Evolutionary conservation across 1,284 basidiomycete genomes (phyloP).

Genomic region (Sporisorium iseilematis-ciliati): DNA sequence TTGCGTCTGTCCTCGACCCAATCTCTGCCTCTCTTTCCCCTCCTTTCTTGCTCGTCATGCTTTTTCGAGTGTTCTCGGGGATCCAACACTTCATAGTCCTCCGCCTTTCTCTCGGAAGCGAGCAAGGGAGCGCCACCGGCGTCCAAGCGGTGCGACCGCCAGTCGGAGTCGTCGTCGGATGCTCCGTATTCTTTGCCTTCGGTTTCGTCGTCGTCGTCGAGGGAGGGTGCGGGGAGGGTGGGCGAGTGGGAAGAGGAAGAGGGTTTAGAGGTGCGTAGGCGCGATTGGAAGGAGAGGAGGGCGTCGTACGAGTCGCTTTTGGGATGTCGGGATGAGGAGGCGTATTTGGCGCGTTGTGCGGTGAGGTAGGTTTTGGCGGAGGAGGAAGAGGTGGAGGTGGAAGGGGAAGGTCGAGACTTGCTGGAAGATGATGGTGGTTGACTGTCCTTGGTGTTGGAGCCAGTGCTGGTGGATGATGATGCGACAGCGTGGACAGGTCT

Average conservation of each 20-base stretch:
- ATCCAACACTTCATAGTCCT: conserved; percentile 62
- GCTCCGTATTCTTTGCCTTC: conserved; percentile 60
- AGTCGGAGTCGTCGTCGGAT: conserved; percentile 55
- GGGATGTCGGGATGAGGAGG: not conserved
- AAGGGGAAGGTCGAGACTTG: not conserved
- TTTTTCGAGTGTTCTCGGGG: conserved; percentile 22
- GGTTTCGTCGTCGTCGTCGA: conserved; percentile 37
- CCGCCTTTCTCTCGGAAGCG: conserved; percentile 18
- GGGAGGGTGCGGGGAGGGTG: not conserved
- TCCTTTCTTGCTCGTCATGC: not conserved
- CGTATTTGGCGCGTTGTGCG: conserved; percentile 22
- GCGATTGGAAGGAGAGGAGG: conserved; percentile 41
- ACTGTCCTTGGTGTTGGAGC: not conserved
- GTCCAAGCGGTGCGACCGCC: conserved; percentile 40
- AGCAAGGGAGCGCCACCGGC: conserved; percentile 46
- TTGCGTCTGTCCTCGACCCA: conserved; percentile 45
- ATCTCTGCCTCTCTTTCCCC: conserved; percentile 47
- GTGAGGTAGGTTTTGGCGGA: conserved; percentile 10
- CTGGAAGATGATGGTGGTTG: not conserved
- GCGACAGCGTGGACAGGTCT: not conserved
- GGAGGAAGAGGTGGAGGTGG: not conserved
- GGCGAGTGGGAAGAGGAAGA: not conserved
- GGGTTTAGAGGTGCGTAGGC: conserved; percentile 17
- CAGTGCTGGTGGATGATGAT: not conserved
- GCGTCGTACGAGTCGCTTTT: conserved; percentile 27